These are phyloP conservation scores for Parathielavia hyrcaniae DNA, from an alignment of 495 filamentous ascomycete species.

Conservation along the genomic window DNA sequence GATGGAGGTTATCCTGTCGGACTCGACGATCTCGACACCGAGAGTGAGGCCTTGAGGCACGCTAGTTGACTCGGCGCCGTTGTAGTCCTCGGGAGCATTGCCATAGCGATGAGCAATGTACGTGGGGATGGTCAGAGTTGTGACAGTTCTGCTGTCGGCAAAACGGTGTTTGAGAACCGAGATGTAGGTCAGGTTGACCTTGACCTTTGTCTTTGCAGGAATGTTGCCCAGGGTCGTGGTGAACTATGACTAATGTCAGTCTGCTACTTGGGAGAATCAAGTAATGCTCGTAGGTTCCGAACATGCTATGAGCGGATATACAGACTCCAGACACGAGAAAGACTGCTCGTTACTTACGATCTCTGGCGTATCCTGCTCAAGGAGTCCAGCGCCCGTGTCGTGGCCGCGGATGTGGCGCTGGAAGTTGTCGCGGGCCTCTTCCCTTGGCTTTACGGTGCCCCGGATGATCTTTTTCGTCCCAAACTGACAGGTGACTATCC, in stretches of 20 bases:
- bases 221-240: slow-evolving; percentile 21
- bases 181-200: slow-evolving; percentile 15
- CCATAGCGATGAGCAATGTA: slow-evolving; percentile 20
- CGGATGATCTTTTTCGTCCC: slow-evolving; percentile 15
- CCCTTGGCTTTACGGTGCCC: slow-evolving; percentile 13
- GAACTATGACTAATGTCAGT: too few species aligned
- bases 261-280: too few species aligned
- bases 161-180: slow-evolving; percentile 20
- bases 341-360: too few species aligned
- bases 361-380: slow-evolving; percentile 20
- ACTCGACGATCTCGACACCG: slow-evolving; percentile 8
- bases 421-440: slow-evolving; percentile 19
- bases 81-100: slow-evolving; percentile 15
- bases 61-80: background rate
- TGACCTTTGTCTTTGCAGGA: slow-evolving; percentile 14
- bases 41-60: slow-evolving; percentile 9
- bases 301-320: too few species aligned
- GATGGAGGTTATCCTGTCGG: slow-evolving; percentile 11
- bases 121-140: slow-evolving; percentile 17
- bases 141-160: slow-evolving; percentile 1
- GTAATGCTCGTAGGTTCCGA: too few species aligned
- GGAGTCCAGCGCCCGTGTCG: slow-evolving; percentile 11
- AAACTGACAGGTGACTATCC: slow-evolving; percentile 12
- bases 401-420: slow-evolving; percentile 7
- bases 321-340: too few species aligned